Percentiles rank a stretch among this genome's conserved stretches.
These are phyloP conservation scores for Tuber calosporum DNA, from an alignment of 495 filamentous ascomycete species.

Conservation along the genomic window DNA sequence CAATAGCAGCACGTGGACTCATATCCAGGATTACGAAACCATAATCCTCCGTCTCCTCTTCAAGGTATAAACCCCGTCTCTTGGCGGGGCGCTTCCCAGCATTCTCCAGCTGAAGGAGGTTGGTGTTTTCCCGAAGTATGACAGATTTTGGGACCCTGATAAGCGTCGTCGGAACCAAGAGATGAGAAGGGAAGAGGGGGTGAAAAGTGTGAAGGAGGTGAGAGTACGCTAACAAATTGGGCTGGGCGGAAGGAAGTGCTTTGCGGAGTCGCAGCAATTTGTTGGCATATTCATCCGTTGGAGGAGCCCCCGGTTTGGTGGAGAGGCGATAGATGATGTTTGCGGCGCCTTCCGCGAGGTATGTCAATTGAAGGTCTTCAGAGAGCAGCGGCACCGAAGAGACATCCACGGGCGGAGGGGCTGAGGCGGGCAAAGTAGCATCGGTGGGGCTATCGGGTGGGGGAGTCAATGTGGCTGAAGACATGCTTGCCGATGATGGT, in stretches of 20 bases:
- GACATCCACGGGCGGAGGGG: constrained; percentile 1
- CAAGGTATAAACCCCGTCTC: constrained; percentile 32
- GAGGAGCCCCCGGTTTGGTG: not conserved
- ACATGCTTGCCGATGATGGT: not conserved
- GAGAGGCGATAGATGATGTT: constrained; percentile 42
- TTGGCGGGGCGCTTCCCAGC: constrained; percentile 19
- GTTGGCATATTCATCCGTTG: constrained; percentile 9
- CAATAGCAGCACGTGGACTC: constrained; percentile 47
- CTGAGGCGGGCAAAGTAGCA: not conserved
- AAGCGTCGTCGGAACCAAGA: constrained; percentile 31
- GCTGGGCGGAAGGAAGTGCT: constrained; percentile 38
- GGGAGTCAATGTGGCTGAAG: not conserved
- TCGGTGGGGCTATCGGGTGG: not conserved
- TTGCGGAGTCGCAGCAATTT: constrained; percentile 40
- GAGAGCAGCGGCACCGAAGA: constrained; percentile 24
- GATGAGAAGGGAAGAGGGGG: constrained; percentile 33
- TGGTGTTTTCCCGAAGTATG: constrained; percentile 22
- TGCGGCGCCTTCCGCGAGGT: constrained; percentile 41
- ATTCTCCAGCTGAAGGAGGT: constrained; percentile 17
- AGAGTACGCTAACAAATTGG: constrained; percentile 30
- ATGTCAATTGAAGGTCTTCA: constrained; percentile 18
- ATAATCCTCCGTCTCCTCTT: constrained; percentile 46
- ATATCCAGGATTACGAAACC: constrained; percentile 78
- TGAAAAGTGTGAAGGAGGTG: constrained; percentile 35
- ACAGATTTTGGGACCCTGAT: constrained; percentile 29